Evolutionary conservation across 106 monocot genomes (phyloP), one percentile per base, ranked within the genome.

Genomic region (Platanthera zijinensis): DNA sequence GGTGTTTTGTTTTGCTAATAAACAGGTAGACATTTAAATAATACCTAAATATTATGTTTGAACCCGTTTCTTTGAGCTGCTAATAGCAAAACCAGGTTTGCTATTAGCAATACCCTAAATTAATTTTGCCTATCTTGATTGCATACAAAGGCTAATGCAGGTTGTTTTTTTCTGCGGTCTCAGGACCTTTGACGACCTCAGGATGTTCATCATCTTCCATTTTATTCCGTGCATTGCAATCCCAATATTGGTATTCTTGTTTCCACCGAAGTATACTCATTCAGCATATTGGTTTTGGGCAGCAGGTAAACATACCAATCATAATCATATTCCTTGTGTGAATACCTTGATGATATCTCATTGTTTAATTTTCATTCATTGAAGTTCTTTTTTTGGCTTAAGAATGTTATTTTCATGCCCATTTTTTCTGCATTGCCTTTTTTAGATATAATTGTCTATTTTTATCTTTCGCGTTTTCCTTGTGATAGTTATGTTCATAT

Each of bases 281-380:
- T 90, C 95, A 69, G 84, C 85, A 79, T 90, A 80, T 80, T 96
- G 95, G 95, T 83, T 87, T 73, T 84, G 79, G 76, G 92, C 92
- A 59, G 75, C 90, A 92, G 95, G 95, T 94, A 14, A 5, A 69
- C 28, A 45, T 77, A 45, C 75, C 59, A 77, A 77, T 21, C 46
- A 2, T 25, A 25, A 30, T 66, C 12, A 30, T 6, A 63, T 21
- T 61, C 9, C 5, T 64, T 5, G 25, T 64, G 25, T 25, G 6
- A 28, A 28, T 64, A 30, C 10, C 28, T 64, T 64, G 7, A 11
- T 22, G 21, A 30, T 30, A 15, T 45, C 21, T 14, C 2, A 17
- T 47, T 67, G 7, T 70, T 70, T 46, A 2, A 70, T 6, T 10
- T 70, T 70, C 6, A 11, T 18, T 70, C 8, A 6, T 48, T 6